These are phyloP conservation scores for Penicillium sp. DNA, from an alignment of 2,329 filamentous ascomycete species.

Conservation along the genomic window DNA sequence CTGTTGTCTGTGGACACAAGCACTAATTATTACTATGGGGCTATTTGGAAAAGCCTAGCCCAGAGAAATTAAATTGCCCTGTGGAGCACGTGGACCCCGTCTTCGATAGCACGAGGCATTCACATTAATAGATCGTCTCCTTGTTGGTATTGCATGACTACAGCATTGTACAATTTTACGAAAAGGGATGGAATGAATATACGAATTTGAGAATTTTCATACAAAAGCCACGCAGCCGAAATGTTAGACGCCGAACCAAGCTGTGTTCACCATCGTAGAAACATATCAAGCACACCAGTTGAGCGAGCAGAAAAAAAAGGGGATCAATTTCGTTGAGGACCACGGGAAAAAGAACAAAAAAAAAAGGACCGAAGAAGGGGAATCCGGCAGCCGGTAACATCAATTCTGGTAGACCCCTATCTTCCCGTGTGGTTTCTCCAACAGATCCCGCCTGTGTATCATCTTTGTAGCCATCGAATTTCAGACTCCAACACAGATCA, in stretches of 20 bases:
- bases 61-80: constrained; percentile 4
- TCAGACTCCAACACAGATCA: constrained; percentile 39
- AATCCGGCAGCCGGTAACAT: constrained; percentile 28
- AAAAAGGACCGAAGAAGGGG: constrained; percentile 20
- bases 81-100: constrained; percentile 7
- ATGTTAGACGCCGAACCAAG: constrained; percentile 24
- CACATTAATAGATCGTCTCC: background rate
- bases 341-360: constrained; percentile 19
- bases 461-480: constrained; percentile 36
- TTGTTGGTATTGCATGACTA: background rate
- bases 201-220: constrained; percentile 21
- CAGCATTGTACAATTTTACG: background rate
- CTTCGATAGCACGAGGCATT: background rate
- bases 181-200: constrained; percentile 9
- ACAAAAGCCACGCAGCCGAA: constrained; percentile 21
- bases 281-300: constrained; percentile 21
- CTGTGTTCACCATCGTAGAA: constrained; percentile 15
- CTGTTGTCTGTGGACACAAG: background rate
- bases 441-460: constrained; percentile 37
- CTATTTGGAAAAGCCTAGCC: constrained; percentile 3
- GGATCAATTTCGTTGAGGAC: constrained; percentile 27
- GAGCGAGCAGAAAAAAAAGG: constrained; percentile 21
- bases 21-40: constrained; percentile 1
- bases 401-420: constrained; percentile 21
- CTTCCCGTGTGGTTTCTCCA: constrained; percentile 29